A percentile compares a stretch with the other conserved stretches of the same genome.
Conservation (phyloP, 345 rosid genomes). For the Camelina laxa region DNA sequence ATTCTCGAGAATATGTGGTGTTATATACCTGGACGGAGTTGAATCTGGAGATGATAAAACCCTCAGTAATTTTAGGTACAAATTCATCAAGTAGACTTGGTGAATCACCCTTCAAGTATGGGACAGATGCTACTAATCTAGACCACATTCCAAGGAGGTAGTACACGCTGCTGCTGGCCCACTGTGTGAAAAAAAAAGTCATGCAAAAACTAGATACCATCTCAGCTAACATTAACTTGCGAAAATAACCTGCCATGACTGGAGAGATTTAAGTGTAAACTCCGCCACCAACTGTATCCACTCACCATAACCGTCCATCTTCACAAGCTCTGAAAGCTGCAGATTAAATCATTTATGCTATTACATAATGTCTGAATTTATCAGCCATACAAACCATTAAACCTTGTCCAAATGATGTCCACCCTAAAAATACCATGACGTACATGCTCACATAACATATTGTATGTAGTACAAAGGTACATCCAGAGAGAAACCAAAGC, state of each 20-base stretch:
- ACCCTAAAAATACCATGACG: background rate
- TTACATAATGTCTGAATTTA: slow-evolving; percentile 27
- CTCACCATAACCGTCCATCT: slow-evolving; percentile 94
- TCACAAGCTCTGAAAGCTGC: slow-evolving; percentile 99
- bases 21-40: slow-evolving; percentile 83
- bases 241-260: slow-evolving; percentile 90
- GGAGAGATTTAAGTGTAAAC: slow-evolving; percentile 91
- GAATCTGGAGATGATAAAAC: slow-evolving; percentile 92
- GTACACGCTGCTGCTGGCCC: slow-evolving; percentile 99
- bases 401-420: slow-evolving; percentile 20
- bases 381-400: slow-evolving; percentile 24
- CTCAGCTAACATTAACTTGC: slow-evolving; percentile 14
- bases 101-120: slow-evolving; percentile 93
- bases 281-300: slow-evolving; percentile 98
- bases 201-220: slow-evolving; percentile 14
- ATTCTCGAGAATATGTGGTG: slow-evolving; percentile 11
- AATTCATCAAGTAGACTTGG: slow-evolving; percentile 97
- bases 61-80: slow-evolving; percentile 97
- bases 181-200: slow-evolving; percentile 54
- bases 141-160: slow-evolving; percentile 97
- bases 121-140: slow-evolving; percentile 91
- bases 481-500: slow-evolving; percentile 19
- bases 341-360: slow-evolving; percentile 39
- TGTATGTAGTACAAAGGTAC: slow-evolving; percentile 18
- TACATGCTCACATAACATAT: slow-evolving; percentile 25